A percentile compares a stretch with the other conserved stretches of the same genome.
Evolutionary conservation across 768 basidiomycete genomes (phyloP).

Genomic region (Trametes coccinea): DNA sequence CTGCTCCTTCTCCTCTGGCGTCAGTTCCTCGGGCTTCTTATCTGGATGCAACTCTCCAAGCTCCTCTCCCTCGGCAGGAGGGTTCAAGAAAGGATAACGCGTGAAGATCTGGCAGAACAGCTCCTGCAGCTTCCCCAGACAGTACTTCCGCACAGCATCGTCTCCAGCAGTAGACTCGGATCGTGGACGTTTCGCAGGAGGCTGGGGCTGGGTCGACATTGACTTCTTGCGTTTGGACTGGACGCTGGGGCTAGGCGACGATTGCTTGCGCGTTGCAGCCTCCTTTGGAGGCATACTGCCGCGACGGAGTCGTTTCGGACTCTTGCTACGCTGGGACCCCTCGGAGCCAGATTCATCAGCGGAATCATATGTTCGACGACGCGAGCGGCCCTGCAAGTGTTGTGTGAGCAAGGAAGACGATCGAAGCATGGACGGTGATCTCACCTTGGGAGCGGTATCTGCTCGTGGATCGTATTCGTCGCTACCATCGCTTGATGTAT

Average conservation of each 20-base stretch:
- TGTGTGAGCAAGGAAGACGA: not conserved
- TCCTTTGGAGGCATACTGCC: conserved; percentile 20
- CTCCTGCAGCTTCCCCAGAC: conserved; percentile 72
- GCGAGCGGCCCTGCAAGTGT: not conserved
- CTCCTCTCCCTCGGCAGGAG: conserved; percentile 29
- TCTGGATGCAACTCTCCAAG: conserved; percentile 32
- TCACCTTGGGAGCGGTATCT: conserved; percentile 7
- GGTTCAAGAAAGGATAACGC: conserved; percentile 60
- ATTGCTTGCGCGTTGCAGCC: conserved; percentile 2
- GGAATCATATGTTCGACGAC: conserved; percentile 3
- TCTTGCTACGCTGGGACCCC: conserved; percentile 3
- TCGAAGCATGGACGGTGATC: not conserved
- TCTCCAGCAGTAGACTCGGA: conserved; percentile 47
- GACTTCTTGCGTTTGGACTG: conserved; percentile 58
- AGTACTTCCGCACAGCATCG: conserved; percentile 81
- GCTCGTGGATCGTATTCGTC: conserved; percentile 13
- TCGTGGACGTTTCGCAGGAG: conserved; percentile 49
- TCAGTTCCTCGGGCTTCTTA: conserved; percentile 54
- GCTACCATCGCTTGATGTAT: conserved; percentile 9
- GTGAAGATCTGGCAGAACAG: conserved; percentile 70
- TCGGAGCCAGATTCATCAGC: conserved; percentile 5
- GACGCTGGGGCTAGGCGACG: conserved; percentile 22
- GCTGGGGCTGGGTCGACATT: conserved; percentile 36
- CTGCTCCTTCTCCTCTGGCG: conserved; percentile 57
- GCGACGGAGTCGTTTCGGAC: conserved; percentile 25